Percentiles rank a stretch among this genome's conserved stretches.
Evolutionary conservation across 305 asterid species (phyloP).

Genomic region (Solanum hybrid): DNA sequence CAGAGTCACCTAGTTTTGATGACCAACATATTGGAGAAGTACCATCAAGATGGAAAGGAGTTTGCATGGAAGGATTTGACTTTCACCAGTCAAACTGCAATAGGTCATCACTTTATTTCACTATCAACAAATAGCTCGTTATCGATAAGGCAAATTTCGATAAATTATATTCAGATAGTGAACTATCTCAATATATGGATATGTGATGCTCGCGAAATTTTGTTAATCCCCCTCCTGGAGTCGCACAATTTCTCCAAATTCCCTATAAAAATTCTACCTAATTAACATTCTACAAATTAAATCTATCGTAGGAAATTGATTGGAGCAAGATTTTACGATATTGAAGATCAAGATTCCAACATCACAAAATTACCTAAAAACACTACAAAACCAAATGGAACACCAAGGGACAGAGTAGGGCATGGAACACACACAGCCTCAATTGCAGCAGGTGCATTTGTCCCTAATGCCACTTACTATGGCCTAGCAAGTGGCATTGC

Average conservation of each 20-base stretch:
- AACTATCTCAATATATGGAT: not conserved
- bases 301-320: constrained; percentile 42
- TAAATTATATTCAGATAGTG: not conserved
- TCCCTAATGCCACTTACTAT: constrained; percentile 45
- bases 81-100: constrained; percentile 55
- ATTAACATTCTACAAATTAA: not conserved
- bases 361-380: not conserved
- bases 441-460: constrained; percentile 47
- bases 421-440: constrained; percentile 79
- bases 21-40: constrained; percentile 41
- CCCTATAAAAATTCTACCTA: not conserved
- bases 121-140: not conserved
- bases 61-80: constrained; percentile 59
- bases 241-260: not conserved
- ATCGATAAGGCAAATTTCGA: not conserved
- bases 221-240: too few species aligned
- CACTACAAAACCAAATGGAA: constrained; percentile 13
- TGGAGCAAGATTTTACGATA: constrained; percentile 58
- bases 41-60: constrained; percentile 75
- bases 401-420: constrained; percentile 54
- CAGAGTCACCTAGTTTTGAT: constrained; percentile 61
- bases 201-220: not conserved
- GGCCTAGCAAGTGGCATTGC: constrained; percentile 58
- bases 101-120: constrained; percentile 20
- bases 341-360: not conserved